Percentiles rank a stretch among this genome's conserved stretches.
These are phyloP conservation scores for Skeletonema grethae DNA, from an alignment of 108 stramenopile species.

Conservation along the genomic window DNA sequence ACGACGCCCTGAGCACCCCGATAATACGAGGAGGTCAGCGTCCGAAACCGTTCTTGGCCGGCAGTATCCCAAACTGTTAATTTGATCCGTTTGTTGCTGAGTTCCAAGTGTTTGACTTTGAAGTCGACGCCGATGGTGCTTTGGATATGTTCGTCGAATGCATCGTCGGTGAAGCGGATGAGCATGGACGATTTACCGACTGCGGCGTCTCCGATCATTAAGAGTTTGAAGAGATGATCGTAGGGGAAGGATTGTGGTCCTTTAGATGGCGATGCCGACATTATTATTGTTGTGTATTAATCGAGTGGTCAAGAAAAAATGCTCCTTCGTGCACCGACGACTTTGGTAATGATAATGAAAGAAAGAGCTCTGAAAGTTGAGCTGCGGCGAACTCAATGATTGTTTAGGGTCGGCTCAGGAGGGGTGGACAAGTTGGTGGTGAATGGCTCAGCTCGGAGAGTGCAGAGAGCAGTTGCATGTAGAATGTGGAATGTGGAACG, in stretches of 20 bases:
- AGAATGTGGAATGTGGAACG: too few species aligned
- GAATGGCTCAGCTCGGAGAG: too few species aligned
- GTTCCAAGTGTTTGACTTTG: slow-evolving; percentile 91
- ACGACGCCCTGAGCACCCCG: slow-evolving; percentile 99
- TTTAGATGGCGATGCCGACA: slow-evolving; percentile 30
- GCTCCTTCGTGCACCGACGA: too few species aligned
- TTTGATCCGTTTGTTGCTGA: slow-evolving; percentile 90
- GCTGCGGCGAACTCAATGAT: too few species aligned
- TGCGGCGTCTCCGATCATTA: slow-evolving; percentile 98
- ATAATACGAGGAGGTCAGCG: slow-evolving; percentile 96
- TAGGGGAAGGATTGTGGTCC: slow-evolving; percentile 84
- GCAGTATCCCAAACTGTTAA: slow-evolving; percentile 98
- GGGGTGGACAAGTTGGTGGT: too few species aligned
- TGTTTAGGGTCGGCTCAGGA: too few species aligned
- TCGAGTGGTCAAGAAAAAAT: background rate
- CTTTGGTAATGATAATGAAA: too few species aligned
- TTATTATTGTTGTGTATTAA: background rate
- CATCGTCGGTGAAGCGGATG: slow-evolving; percentile 97
- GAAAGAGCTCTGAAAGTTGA: too few species aligned
- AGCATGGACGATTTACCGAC: slow-evolving; percentile 99
- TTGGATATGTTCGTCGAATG: slow-evolving; percentile 97
- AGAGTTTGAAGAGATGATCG: slow-evolving; percentile 98
- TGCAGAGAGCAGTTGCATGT: too few species aligned
- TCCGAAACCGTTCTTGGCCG: slow-evolving; percentile 99
- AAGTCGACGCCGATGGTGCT: slow-evolving; percentile 98